Evolutionary conservation across 2,329 filamentous ascomycete species (phyloP).

Genomic region (Talaromyces sp.): DNA sequence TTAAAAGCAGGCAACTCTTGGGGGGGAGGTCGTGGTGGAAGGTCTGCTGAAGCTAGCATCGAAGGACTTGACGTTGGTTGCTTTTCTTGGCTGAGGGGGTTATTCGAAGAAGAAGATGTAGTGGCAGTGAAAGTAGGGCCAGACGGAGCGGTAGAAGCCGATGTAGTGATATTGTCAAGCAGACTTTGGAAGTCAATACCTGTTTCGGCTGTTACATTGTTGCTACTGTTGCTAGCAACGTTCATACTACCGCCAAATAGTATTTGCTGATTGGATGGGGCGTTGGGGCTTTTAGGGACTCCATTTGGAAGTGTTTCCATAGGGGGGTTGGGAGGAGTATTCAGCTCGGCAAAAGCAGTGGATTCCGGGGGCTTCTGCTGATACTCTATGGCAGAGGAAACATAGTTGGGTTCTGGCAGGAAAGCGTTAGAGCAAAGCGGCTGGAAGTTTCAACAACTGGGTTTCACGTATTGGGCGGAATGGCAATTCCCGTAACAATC

Average conservation of each 20-base stretch:
- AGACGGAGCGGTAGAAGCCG: slow-evolving; percentile 23
- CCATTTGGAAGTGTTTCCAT: neutral
- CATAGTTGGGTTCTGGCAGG: slow-evolving; percentile 3
- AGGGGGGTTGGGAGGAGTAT: neutral
- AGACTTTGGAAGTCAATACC: slow-evolving; percentile 47
- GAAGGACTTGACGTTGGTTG: neutral
- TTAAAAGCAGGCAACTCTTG: slow-evolving; percentile 39
- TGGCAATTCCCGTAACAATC: neutral
- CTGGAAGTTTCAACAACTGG: neutral
- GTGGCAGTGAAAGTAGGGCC: slow-evolving; percentile 21
- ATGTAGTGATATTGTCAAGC: slow-evolving; percentile 44
- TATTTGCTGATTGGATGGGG: neutral
- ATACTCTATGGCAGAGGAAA: neutral
- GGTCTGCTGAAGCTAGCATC: slow-evolving; percentile 29
- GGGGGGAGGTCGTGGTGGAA: slow-evolving; percentile 42
- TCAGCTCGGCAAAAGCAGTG: neutral
- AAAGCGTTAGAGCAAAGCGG: slow-evolving; percentile 4
- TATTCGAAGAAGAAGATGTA: slow-evolving; percentile 20
- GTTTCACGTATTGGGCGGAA: neutral
- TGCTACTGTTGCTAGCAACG: slow-evolving; percentile 11
- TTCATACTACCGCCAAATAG: slow-evolving; percentile 5
- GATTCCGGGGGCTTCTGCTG: neutral
- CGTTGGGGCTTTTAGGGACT: neutral
- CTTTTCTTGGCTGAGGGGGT: slow-evolving; percentile 24
- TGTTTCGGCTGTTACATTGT: slow-evolving; percentile 21